Evolutionary conservation across 208 protist species (phyloP).

Genomic region (Trypanosomatidae sp.): DNA sequence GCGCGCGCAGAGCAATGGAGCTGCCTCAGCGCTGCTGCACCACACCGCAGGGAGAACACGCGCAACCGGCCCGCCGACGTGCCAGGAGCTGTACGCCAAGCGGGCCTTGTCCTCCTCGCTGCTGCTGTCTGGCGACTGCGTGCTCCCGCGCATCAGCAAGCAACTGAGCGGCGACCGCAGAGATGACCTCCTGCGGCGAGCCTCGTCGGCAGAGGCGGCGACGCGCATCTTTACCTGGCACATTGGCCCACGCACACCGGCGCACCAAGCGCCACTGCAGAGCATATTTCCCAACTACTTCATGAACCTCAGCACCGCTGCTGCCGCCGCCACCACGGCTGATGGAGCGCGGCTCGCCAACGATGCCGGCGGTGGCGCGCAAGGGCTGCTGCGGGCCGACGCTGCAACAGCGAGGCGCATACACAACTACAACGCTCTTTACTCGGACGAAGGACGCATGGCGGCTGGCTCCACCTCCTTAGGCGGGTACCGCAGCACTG

Average conservation of each 20-base stretch:
- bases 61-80: background rate
- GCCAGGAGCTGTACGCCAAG: constrained; percentile 2
- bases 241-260: constrained; percentile 6
- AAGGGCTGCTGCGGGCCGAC: background rate
- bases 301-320: constrained; percentile 4
- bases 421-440: constrained; percentile 1
- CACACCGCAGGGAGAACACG: background rate
- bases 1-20: background rate
- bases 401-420: constrained; percentile 3
- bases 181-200: background rate
- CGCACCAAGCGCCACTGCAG: constrained; percentile 7
- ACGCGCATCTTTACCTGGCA: constrained; percentile 1
- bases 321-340: background rate
- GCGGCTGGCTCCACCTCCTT: background rate
- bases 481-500: background rate
- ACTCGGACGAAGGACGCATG: background rate
- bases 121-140: background rate
- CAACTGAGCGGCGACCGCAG: background rate
- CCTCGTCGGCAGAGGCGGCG: background rate
- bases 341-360: background rate
- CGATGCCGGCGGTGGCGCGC: background rate
- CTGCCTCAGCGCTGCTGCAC: background rate
- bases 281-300: background rate
- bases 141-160: constrained; percentile 3
- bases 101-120: background rate